Conservation (phyloP, 192 early-diverging fungal genomes). For the Backusella australiensis region DNA sequence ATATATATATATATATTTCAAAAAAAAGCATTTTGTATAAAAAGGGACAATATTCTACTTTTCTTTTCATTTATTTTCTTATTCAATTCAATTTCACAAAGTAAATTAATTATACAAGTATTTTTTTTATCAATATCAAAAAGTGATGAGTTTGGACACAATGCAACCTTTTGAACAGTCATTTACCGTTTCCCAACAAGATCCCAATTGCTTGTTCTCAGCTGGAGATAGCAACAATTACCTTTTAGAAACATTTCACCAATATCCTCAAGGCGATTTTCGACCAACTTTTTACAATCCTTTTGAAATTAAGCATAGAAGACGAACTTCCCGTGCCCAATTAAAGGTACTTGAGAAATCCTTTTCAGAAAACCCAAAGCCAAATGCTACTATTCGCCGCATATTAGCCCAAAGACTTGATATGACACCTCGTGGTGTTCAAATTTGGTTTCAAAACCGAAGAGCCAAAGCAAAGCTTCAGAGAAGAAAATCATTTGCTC, state of each 20-base stretch:
- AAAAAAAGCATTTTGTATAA: not conserved
- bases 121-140: not conserved
- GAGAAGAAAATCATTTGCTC: slow-evolving; percentile 1
- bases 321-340: slow-evolving; percentile 72
- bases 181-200: slow-evolving; percentile 8
- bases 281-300: slow-evolving; percentile 77
- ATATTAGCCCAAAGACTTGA: slow-evolving; percentile 61
- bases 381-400: slow-evolving; percentile 60
- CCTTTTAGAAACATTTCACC: slow-evolving; percentile 19
- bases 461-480: slow-evolving; percentile 84
- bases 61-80: not conserved
- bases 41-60: slow-evolving; percentile 3
- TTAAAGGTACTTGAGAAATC: slow-evolving; percentile 70
- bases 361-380: slow-evolving; percentile 63
- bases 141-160: slow-evolving; percentile 1
- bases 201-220: slow-evolving; percentile 5
- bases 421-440: slow-evolving; percentile 72
- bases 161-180: slow-evolving; percentile 22
- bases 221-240: not conserved
- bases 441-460: slow-evolving; percentile 90
- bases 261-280: slow-evolving; percentile 49
- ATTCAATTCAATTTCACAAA: not conserved
- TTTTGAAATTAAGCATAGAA: slow-evolving; percentile 72
- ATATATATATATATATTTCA: too few relatives aligned
- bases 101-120: not conserved